Percentiles rank a stretch among this genome's conserved stretches.
Evolutionary conservation across 441 rosid species (phyloP).

Genomic region (Erysimum cheiri): DNA sequence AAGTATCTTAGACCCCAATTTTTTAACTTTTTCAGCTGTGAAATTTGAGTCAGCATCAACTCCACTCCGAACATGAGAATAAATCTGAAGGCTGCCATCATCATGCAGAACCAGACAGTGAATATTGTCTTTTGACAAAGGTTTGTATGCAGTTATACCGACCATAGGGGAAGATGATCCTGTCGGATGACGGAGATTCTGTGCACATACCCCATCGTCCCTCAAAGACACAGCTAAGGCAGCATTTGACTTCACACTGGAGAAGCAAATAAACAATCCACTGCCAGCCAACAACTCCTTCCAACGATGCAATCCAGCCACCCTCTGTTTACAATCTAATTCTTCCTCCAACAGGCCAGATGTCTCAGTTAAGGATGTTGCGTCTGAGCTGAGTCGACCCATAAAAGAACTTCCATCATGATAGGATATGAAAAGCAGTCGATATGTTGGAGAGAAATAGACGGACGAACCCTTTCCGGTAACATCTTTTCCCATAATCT

Average conservation of each 20-base stretch:
- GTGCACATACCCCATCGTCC: slow-evolving; percentile 73
- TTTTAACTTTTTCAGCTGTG: slow-evolving; percentile 87
- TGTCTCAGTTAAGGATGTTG: slow-evolving; percentile 69
- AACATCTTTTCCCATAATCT: slow-evolving; percentile 69
- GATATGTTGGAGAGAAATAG: slow-evolving; percentile 83
- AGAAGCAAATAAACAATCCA: slow-evolving; percentile 90
- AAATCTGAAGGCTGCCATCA: slow-evolving; percentile 99
- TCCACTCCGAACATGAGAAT: slow-evolving; percentile 76
- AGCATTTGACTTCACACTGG: slow-evolving; percentile 79
- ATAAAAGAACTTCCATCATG: slow-evolving; percentile 91
- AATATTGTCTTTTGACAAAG: slow-evolving; percentile 91
- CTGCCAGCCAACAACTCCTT: slow-evolving; percentile 84
- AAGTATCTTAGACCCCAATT: slow-evolving; percentile 91
- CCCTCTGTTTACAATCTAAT: slow-evolving; percentile 70
- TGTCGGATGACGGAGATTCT: slow-evolving; percentile 84
- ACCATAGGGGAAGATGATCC: slow-evolving; percentile 92
- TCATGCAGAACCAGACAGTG: slow-evolving; percentile 98
- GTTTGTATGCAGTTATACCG: slow-evolving; percentile 96
- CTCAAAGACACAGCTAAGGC: slow-evolving; percentile 80
- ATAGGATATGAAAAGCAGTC: slow-evolving; percentile 86
- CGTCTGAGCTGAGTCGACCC: slow-evolving; percentile 80
- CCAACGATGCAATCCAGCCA: slow-evolving; percentile 98
- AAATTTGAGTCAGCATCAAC: slow-evolving; percentile 72
- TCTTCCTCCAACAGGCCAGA: slow-evolving; percentile 87
- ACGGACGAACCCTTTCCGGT: slow-evolving; percentile 89